Conservation (phyloP, 257 asterid genomes). For the Apocynum venetum region DNA sequence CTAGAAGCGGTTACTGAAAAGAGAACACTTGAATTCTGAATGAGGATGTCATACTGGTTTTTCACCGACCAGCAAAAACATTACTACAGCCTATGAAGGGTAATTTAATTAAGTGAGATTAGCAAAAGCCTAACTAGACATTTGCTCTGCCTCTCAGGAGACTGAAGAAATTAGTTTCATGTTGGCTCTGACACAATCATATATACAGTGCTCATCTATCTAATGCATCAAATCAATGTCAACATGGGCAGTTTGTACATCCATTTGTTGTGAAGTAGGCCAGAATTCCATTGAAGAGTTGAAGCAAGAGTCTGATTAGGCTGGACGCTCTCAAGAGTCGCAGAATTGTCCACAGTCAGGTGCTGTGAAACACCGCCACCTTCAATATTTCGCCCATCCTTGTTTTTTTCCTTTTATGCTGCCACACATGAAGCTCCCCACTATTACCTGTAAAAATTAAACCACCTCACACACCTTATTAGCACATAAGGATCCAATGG, state of each 20-base stretch:
- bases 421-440: conserved; percentile 53
- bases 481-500: background rate
- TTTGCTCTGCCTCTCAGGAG: background rate
- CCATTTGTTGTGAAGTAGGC: conserved; percentile 42
- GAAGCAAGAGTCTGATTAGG: conserved; percentile 41
- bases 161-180: conserved; percentile 19
- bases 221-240: conserved; percentile 49
- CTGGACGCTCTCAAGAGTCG: conserved; percentile 35
- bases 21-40: conserved; percentile 1
- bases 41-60: conserved; percentile 10
- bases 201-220: conserved; percentile 28
- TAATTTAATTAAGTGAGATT: background rate
- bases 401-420: conserved; percentile 49
- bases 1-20: background rate
- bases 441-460: conserved; percentile 46
- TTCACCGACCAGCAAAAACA: conserved; percentile 19
- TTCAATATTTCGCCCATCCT: conserved; percentile 35
- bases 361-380: conserved; percentile 37
- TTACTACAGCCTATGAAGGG: conserved; percentile 18
- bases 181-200: conserved; percentile 20
- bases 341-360: conserved; percentile 27
- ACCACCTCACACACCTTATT: too few relatives aligned
- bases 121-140: conserved; percentile 8
- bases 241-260: conserved; percentile 27
- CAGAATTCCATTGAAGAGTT: conserved; percentile 48